Evolutionary conservation across 2,329 filamentous ascomycete genomes (phyloP).

Genomic region (Cladosporium colombiae): DNA sequence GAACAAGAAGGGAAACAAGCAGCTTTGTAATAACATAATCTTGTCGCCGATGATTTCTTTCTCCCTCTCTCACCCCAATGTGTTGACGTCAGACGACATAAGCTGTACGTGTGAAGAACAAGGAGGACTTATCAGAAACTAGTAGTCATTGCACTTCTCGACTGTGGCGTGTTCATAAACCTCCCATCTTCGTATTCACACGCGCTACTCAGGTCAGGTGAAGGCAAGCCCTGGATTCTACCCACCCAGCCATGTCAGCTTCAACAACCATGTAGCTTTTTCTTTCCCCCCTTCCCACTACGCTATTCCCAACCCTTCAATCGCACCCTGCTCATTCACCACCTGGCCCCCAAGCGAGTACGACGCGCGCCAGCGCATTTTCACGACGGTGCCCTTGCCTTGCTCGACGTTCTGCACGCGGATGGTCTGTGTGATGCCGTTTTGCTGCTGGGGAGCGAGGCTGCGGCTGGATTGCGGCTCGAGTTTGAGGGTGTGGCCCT

Average conservation of each 20-base stretch:
- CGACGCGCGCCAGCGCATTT: slow-evolving; percentile 84
- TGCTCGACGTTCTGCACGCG: slow-evolving; percentile 72
- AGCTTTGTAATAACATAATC: not conserved
- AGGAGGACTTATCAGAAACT: not conserved
- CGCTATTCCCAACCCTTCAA: slow-evolving; percentile 71
- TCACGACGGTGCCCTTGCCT: slow-evolving; percentile 75
- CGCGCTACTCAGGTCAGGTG: not conserved
- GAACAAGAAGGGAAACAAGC: not conserved
- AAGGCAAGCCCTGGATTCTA: too few species aligned
- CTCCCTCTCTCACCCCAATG: too few species aligned
- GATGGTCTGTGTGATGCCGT: slow-evolving; percentile 80
- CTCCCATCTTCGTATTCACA: not conserved
- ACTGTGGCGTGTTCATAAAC: not conserved
- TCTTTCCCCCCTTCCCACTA: not conserved
- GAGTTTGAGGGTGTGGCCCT: slow-evolving; percentile 80
- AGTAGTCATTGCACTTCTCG: not conserved
- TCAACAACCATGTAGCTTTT: not conserved
- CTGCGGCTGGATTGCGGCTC: slow-evolving; percentile 81
- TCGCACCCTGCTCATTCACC: slow-evolving; percentile 81
- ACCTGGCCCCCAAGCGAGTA: slow-evolving; percentile 67
- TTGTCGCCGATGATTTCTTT: not conserved
- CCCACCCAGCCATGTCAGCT: not conserved
- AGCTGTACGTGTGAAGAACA: too few species aligned
- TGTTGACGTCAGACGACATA: not conserved
- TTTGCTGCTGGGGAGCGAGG: slow-evolving; percentile 69